These are phyloP conservation scores for Jasminum sambac DNA, from an alignment of 257 asterid species.

Conservation along the genomic window DNA sequence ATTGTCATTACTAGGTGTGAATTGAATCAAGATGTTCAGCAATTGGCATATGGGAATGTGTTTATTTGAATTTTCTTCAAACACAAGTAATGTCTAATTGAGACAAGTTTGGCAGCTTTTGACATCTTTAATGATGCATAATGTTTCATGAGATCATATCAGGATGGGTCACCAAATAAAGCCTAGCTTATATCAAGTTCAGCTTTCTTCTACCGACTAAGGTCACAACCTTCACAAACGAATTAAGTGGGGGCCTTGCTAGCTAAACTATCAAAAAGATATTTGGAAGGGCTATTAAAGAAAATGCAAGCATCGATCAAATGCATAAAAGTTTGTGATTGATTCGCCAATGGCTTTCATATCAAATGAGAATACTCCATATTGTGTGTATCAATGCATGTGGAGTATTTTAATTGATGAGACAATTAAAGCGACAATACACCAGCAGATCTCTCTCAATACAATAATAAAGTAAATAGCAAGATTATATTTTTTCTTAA, in stretches of 20 bases:
- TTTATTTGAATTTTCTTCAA: not conserved
- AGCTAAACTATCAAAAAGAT: not conserved
- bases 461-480: too few relatives aligned
- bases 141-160: conserved; percentile 21
- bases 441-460: too few relatives aligned
- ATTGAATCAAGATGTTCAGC: not conserved
- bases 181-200: not conserved
- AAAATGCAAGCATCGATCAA: not conserved
- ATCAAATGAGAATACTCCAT: too few relatives aligned
- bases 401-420: too few relatives aligned
- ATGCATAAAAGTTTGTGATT: too few relatives aligned
- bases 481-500: not conserved
- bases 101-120: conserved; percentile 31
- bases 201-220: not conserved
- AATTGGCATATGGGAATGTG: not conserved
- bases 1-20: too few relatives aligned
- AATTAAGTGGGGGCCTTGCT: not conserved
- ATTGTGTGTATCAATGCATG: too few relatives aligned
- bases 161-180: conserved; percentile 7
- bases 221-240: not conserved
- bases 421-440: too few relatives aligned
- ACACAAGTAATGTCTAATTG: not conserved
- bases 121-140: conserved; percentile 30
- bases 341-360: too few relatives aligned
- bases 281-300: not conserved